Percentiles rank a stretch among this genome's conserved stretches.
Conservation (phyloP, 805 yeast species). For the Myxozyma sirexii region DNA sequence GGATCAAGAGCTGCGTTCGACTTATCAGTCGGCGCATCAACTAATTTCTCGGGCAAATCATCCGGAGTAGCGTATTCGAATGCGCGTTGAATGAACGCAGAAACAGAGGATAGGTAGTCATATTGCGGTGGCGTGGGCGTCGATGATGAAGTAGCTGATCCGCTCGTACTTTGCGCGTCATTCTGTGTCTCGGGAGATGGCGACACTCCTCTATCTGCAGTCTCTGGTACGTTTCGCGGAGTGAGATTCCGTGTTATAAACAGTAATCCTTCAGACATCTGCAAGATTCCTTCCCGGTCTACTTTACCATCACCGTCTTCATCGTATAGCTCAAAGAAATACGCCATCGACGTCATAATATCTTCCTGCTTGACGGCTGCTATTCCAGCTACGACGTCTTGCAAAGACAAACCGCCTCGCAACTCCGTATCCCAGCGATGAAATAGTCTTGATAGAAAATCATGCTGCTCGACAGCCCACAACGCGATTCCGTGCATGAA, state of each 20-base stretch:
- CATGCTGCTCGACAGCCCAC: constrained; percentile 57
- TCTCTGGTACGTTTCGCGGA: not conserved
- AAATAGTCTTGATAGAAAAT: constrained; percentile 66
- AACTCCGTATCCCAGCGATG: constrained; percentile 66
- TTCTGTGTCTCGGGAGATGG: not conserved
- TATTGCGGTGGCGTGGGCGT: not conserved
- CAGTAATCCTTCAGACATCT: constrained; percentile 83
- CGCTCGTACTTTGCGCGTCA: not conserved
- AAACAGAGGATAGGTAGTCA: constrained; percentile 81
- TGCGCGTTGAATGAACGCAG: constrained; percentile 81
- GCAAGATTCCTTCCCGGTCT: constrained; percentile 76
- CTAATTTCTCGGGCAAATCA: constrained; percentile 25
- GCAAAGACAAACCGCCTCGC: constrained; percentile 59
- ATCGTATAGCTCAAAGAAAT: constrained; percentile 78
- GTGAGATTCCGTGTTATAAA: constrained; percentile 72
- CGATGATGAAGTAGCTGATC: constrained; percentile 13
- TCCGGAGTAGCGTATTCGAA: constrained; percentile 74
- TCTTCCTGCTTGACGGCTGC: constrained; percentile 71
- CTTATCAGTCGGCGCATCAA: constrained; percentile 38
- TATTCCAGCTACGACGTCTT: constrained; percentile 72
- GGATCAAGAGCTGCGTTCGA: constrained; percentile 87
- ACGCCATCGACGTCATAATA: constrained; percentile 74
- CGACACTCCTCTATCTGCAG: not conserved
- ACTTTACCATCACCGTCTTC: constrained; percentile 59
- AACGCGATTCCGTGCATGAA: constrained; percentile 81